Evolutionary conservation across 106 monocot genomes (phyloP), one percentile per base, ranked within the genome.

Genomic region (Platanthera guangdongensis): DNA sequence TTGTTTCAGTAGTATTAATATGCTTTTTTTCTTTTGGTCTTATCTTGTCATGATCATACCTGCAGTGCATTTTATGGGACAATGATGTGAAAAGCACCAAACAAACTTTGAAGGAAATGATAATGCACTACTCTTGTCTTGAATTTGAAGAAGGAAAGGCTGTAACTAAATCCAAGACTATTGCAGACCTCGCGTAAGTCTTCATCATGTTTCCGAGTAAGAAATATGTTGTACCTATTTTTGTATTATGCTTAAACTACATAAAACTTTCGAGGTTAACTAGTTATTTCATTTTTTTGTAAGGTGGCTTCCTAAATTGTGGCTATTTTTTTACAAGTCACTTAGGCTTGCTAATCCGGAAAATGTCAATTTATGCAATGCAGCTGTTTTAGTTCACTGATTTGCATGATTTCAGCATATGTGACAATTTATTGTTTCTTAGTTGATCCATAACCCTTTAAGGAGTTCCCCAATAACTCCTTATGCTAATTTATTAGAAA

Each of bases 41-140:
- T 8, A 71, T 51, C 50, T 21, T 10, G 32, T 51, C 21, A 3
- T 51, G 14, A 9, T 72, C 22, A 21, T 51, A 5, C 22, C 18
- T 15, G 9, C 93, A 95, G 95, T 81, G 93, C 80, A 93, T 97
- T 68, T 82, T 93, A 78, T 97, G 96, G 96, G 96, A 97, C 74
- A 97, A 97, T 83, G 96, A 93, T 81, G 70, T 89, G 7, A 97
- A 91, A 81, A 97, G 96, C 84, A 93, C 96, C 53, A 97, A 93
- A 74, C 96, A 93, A 4, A 93, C 93, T 63, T 67, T 97, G 77
- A 97, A 97, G 82, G 93, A 97, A 83, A 89, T 97, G 89, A 97
- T 97, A 87, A 89, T 91, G 84, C 93, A 93, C 74, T 78, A 97
- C 80, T 93, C 96, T 73, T 93, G 84, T 82, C 91, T 97, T 70